Conservation (phyloP, 1,284 basidiomycete species). For the Cutaneotrichosporon cutaneum region DNA sequence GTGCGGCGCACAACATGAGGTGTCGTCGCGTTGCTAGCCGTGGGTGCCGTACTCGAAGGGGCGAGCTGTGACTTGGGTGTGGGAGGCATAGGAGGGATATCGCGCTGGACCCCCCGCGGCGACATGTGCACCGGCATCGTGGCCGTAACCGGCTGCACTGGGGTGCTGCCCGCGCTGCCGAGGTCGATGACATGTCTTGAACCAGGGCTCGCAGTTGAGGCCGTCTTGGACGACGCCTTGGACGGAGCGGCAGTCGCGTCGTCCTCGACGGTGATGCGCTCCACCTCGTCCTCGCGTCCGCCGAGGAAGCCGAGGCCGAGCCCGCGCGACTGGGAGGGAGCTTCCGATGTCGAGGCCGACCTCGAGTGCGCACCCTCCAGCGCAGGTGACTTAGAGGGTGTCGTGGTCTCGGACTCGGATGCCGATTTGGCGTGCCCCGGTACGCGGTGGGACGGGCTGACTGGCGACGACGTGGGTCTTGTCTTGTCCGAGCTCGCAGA, state of each 20-base stretch:
- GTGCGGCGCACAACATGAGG: conserved; percentile 2
- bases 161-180: background rate
- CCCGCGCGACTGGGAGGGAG: background rate
- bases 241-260: background rate
- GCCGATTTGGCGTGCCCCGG: background rate
- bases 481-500: background rate
- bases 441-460: background rate
- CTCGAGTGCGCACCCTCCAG: background rate
- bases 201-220: background rate
- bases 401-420: background rate
- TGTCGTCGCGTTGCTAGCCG: background rate
- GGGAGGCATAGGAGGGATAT: background rate
- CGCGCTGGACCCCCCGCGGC: background rate
- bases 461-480: background rate
- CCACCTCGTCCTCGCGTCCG: background rate
- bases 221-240: background rate
- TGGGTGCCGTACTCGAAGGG: background rate
- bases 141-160: background rate
- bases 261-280: background rate
- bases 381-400: background rate
- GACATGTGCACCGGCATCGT: background rate
- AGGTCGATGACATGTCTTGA: background rate
- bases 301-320: background rate
- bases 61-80: background rate
- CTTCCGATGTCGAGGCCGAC: background rate